Evolutionary conservation across 75 land plant genomes (phyloP).

Genomic region (Isoetes taiwanensis): DNA sequence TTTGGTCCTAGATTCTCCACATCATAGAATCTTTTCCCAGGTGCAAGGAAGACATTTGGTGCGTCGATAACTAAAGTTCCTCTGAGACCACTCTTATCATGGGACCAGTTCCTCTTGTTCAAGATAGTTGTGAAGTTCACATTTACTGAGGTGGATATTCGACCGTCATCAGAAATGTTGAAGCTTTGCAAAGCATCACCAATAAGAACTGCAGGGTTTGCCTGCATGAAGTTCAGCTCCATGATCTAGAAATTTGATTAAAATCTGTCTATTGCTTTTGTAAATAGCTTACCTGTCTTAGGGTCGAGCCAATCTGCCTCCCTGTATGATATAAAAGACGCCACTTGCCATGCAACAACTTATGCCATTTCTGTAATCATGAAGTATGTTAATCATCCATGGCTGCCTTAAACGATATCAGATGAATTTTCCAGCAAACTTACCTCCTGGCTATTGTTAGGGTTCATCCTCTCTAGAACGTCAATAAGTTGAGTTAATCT

Average conservation of each 20-base stretch:
- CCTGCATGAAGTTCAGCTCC: slow-evolving; percentile 11
- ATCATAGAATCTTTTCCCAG: slow-evolving; percentile 38
- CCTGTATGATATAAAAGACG: slow-evolving; percentile 71
- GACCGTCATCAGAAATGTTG: slow-evolving; percentile 1
- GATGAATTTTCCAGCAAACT: too few species aligned
- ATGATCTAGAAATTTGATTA: neutral
- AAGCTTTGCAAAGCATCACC: slow-evolving; percentile 36
- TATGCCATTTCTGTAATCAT: slow-evolving; percentile 50
- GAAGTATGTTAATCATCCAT: too few species aligned
- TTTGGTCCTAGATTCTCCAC: slow-evolving; percentile 9
- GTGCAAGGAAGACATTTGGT: slow-evolving; percentile 20
- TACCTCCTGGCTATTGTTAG: slow-evolving; percentile 52
- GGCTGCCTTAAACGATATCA: too few species aligned
- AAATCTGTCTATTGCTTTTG: neutral
- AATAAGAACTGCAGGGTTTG: slow-evolving; percentile 51
- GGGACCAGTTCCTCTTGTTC: slow-evolving; percentile 40
- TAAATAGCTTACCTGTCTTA: slow-evolving; percentile 32
- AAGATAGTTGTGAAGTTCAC: slow-evolving; percentile 37
- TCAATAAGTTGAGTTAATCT: slow-evolving; percentile 69
- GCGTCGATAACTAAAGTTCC: slow-evolving; percentile 35
- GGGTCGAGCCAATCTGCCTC: slow-evolving; percentile 68
- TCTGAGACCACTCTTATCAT: slow-evolving; percentile 45
- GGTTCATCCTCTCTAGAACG: slow-evolving; percentile 73
- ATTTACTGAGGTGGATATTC: slow-evolving; percentile 22
- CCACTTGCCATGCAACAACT: slow-evolving; percentile 66